Percentiles rank a stretch among this genome's conserved stretches.
Conservation (phyloP, 768 basidiomycete genomes). For the Multifurca ochricompacta region DNA sequence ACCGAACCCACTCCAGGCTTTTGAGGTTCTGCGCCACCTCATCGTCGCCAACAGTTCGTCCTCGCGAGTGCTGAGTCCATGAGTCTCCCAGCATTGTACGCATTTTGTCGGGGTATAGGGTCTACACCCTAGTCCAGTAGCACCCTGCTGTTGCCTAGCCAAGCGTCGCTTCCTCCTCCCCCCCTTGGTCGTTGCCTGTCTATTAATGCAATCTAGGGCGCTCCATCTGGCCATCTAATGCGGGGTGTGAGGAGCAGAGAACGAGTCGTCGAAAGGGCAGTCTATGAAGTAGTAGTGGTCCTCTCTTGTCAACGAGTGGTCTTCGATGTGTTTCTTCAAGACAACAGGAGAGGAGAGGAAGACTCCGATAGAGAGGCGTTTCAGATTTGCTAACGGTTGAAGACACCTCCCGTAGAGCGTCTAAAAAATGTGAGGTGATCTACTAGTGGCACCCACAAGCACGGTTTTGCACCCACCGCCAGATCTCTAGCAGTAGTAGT, state of each 20-base stretch:
- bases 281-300: neutral
- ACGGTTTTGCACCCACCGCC: constrained; percentile 37
- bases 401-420: constrained; percentile 37
- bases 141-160: neutral
- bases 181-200: constrained; percentile 15
- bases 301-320: constrained; percentile 27
- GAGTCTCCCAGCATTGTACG: constrained; percentile 14
- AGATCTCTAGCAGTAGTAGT: constrained; percentile 37
- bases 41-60: constrained; percentile 19
- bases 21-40: constrained; percentile 19
- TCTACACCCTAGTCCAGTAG: constrained; percentile 1
- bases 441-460: neutral
- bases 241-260: constrained; percentile 16
- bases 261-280: constrained; percentile 8
- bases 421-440: constrained; percentile 31
- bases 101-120: constrained; percentile 20
- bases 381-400: constrained; percentile 38
- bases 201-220: constrained; percentile 1
- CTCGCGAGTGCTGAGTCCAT: constrained; percentile 14
- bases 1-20: constrained; percentile 17
- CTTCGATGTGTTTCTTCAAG: constrained; percentile 38
- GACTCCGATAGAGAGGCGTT: constrained; percentile 50
- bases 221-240: neutral
- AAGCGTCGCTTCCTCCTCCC: no score
- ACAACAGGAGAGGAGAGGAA: constrained; percentile 51